Evolutionary conservation across 1,284 basidiomycete genomes (phyloP).

Genomic region (Puccinia coronata): DNA sequence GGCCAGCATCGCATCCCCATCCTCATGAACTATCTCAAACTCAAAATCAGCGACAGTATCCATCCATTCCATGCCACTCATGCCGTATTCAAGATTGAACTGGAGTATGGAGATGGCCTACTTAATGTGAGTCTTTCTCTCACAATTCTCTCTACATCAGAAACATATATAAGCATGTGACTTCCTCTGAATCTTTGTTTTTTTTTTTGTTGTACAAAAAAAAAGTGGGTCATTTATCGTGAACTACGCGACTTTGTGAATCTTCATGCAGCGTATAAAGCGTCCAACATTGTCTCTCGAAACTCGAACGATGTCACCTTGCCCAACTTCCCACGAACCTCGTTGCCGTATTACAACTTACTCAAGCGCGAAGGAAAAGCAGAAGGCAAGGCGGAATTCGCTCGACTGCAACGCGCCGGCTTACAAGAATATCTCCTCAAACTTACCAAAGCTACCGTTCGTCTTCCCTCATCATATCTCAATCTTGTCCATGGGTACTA

Average conservation of each 20-base stretch:
- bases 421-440: conserved; percentile 86
- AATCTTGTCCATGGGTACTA: background rate
- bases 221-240: conserved; percentile 76
- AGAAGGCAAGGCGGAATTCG: conserved; percentile 67
- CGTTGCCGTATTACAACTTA: conserved; percentile 79
- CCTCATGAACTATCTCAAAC: conserved; percentile 79
- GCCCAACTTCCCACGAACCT: conserved; percentile 86
- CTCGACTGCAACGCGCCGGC: conserved; percentile 73
- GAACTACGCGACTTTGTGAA: conserved; percentile 89
- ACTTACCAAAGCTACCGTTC: conserved; percentile 82
- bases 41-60: conserved; percentile 80
- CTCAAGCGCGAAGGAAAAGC: conserved; percentile 61
- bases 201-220: conserved; percentile 25
- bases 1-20: conserved; percentile 79
- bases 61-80: conserved; percentile 76
- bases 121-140: conserved; percentile 47
- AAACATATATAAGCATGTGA: too few species aligned
- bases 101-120: conserved; percentile 58
- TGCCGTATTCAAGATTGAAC: conserved; percentile 83
- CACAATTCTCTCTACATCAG: background rate
- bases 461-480: background rate
- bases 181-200: too few species aligned
- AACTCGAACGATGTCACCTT: conserved; percentile 68
- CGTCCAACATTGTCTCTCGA: conserved; percentile 69
- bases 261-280: conserved; percentile 84